A percentile compares a stretch with the other conserved stretches of the same genome.
phyloP scores from a whole-genome alignment of 306 rosid genomes.

The Nissolia schottii region DNA sequence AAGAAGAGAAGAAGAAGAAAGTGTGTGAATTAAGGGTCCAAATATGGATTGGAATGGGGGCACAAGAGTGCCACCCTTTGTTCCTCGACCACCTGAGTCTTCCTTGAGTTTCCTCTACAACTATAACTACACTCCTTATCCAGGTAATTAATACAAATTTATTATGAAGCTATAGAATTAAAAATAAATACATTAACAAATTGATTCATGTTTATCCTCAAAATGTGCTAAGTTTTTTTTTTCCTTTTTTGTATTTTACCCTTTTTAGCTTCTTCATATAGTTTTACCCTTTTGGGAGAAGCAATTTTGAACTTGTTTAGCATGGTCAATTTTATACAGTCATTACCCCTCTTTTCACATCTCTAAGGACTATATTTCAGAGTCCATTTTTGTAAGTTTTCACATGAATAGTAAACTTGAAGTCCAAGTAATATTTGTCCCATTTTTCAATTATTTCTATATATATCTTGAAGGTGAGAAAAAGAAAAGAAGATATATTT shows the following conservation, averaged over 20 bases:
- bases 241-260: no score
- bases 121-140: constrained; percentile 52
- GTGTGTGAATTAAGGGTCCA: no score
- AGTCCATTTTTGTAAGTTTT: constrained; percentile 2
- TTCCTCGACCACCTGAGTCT: constrained; percentile 51
- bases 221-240: constrained; percentile 6
- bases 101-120: constrained; percentile 73
- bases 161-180: no score
- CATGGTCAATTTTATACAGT: no score
- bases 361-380: background rate
- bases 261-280: background rate
- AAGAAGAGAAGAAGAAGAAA: constrained; percentile 23
- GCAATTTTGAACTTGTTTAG: no score
- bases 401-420: constrained; percentile 17
- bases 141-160: constrained; percentile 38
- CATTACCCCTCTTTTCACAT: no score
- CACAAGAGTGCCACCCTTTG: constrained; percentile 55
- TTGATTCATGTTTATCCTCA: background rate
- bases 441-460: background rate
- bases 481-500: no score
- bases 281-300: background rate
- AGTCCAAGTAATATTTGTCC: constrained; percentile 17
- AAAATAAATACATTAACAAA: no score
- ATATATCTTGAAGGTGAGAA: no score
- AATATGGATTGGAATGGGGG: constrained; percentile 80